Base-by-base conservation (phyloP, 2,329 filamentous ascomycete genomes). In the Diaporthe sp. region DNA sequence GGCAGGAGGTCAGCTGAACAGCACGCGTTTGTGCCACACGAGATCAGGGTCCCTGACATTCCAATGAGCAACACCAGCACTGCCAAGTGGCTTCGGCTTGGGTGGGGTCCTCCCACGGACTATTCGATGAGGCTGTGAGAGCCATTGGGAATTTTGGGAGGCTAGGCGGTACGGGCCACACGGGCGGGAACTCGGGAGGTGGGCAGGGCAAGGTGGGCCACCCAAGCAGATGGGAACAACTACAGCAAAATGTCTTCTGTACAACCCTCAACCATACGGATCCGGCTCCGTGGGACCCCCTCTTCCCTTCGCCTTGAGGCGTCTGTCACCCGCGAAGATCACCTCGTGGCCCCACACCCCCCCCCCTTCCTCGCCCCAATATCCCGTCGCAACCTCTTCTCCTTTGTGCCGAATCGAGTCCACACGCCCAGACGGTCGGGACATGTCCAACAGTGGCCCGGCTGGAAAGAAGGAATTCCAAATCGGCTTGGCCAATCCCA, bases 91-190 rank as follows among this genome's bases (percentile, higher is more conserved):
- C 75, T 76, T 76, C 70, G 70, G 44, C 28, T 34, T 46, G 62
- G 55, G 75, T 58, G 68, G 75, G 70, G 73, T 70, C 39, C 53
- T 51, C 70, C 31, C 67, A 73, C 55, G 55, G 39, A 76, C 75
- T 75, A 76, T 76, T 72, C 75, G 57, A 62, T 72, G 73, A 76
- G 73, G 75, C 75, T 75, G 73, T 58, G 49, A 73, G 70, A 75
- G 67, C 53, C 65, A 71, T 71, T 62, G 62, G 57, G 37, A 60
- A 34, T 65, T 49, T 60, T 46, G 51, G 37, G 39, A 57, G 58
- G 65, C 75, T 76, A 74, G 75, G 49, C 65, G 17, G 39, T 34
- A 42, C n/a, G 49, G 65, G 46, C 49, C 65, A 55, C 22, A 67
- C 65, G n/a, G 34, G 13, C 31, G 46, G 61, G 42, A 67, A 67